Base-by-base conservation (phyloP, 1,284 basidiomycete species). In the Fistulina hepatica region DNA sequence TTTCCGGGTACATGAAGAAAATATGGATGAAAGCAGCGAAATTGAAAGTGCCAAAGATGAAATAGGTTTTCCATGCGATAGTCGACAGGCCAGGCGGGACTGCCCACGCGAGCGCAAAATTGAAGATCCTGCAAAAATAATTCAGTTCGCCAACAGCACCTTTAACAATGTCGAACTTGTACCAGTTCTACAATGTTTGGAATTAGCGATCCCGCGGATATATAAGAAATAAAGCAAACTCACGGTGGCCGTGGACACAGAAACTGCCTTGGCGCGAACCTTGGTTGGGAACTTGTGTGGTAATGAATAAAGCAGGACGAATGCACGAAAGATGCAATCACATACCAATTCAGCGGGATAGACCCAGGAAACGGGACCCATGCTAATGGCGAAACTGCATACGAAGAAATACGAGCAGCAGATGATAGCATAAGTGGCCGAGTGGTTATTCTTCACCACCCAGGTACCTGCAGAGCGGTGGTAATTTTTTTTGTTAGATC, bases 11-110 rank as follows among this genome's bases (percentile, higher is more conserved):
- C 64, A 75, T 78, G 63, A 82, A 82, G 51, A 75, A 60, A 40
- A 84, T 61, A 47, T 83, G 79, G 37, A 82, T 60, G 51, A 69
- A 76, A 4, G 73, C 77, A 0, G 72, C 71, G 41, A 80, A 76
- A 64, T 82, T 82, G 71, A 84, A 83, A 6, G 77, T 63, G 6
- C 74, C 79, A 52, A 84, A 84, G 55, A 84, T 76, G 57, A 82
- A 82, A 60, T 84, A 77, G 3, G 73, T 76, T 53, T 65, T 71
- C 65, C 69, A 71, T 12, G 67, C 69, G 36, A 76, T 74, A 39
- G 42, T 56, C 20, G 61, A 50, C 22, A 76, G 61, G 19, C 63
- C 71, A 0, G 74, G 73, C 3, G 74, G 75, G 11, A 75, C 72
- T 12, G 71, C 74, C 56, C 68, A 82, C 1, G 78, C 76, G 44